phyloP scores from a whole-genome alignment of 1,139 yeast species.

The Debaryomyces robertsiae region DNA sequence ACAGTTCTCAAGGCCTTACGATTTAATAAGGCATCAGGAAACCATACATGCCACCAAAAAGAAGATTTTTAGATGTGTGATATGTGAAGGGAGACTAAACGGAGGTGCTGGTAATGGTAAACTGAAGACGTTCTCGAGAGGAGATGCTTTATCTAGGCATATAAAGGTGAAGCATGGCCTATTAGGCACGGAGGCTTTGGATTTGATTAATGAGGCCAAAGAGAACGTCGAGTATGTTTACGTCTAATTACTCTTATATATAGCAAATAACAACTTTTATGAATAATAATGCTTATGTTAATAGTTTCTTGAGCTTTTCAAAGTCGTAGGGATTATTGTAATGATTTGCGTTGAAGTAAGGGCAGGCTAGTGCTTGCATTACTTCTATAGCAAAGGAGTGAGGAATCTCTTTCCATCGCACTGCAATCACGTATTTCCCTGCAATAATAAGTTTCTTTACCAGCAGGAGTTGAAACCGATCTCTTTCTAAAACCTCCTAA shows the following conservation, averaged over 20 bases:
- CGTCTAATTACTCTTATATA: conserved; percentile 17
- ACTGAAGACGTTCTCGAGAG: conserved; percentile 53
- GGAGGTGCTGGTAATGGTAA: conserved; percentile 62
- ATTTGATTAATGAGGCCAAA: conserved; percentile 72
- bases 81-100: conserved; percentile 50
- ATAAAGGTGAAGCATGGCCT: conserved; percentile 53
- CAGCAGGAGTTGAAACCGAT: too few relatives aligned
- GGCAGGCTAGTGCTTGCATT: too few relatives aligned
- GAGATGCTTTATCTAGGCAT: conserved; percentile 53
- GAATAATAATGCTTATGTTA: conserved; percentile 1
- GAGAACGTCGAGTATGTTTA: conserved; percentile 68
- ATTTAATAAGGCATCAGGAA: conserved; percentile 52
- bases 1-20: conserved; percentile 52
- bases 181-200: conserved; percentile 50
- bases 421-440: too few relatives aligned
- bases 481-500: too few relatives aligned
- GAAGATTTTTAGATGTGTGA: conserved; percentile 52
- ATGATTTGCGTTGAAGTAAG: too few relatives aligned
- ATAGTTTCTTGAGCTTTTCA: neutral
- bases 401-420: too few relatives aligned
- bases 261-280: conserved; percentile 5
- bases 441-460: too few relatives aligned
- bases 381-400: too few relatives aligned
- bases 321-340: too few relatives aligned
- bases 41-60: conserved; percentile 52